Evolutionary conservation across 148 eudicot species (phyloP).

Genomic region (Rhododendron williamsianum): DNA sequence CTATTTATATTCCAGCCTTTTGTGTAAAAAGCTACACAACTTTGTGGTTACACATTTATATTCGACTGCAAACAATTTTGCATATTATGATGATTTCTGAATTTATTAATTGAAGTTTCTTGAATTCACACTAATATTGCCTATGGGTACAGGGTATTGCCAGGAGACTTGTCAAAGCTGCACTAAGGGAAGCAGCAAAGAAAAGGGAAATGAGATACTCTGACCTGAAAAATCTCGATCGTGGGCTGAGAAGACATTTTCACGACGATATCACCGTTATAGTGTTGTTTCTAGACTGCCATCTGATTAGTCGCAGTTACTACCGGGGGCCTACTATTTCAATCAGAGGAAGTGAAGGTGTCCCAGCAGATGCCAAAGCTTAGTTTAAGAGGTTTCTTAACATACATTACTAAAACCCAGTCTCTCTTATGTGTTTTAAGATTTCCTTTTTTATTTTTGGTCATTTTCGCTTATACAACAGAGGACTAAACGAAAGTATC

Average conservation of each 20-base stretch:
- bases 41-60: background rate
- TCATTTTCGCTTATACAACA: background rate
- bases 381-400: constrained; percentile 6
- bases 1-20: background rate
- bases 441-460: background rate
- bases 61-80: background rate
- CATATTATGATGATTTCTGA: background rate
- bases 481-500: background rate
- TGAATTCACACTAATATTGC: background rate
- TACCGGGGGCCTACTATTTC: constrained; percentile 40
- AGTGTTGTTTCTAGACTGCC: constrained; percentile 58
- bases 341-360: constrained; percentile 45
- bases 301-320: constrained; percentile 44
- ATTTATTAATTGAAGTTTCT: background rate
- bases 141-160: constrained; percentile 56
- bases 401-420: background rate
- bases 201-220: constrained; percentile 85
- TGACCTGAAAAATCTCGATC: constrained; percentile 65
- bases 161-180: constrained; percentile 63
- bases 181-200: constrained; percentile 72
- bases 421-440: background rate
- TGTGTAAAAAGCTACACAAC: background rate
- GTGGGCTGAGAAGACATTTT: constrained; percentile 73
- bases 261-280: constrained; percentile 83
- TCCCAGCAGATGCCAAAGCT: constrained; percentile 14